A percentile compares a stretch with the other conserved stretches of the same genome.
These are phyloP conservation scores for Avena sativa DNA, from an alignment of 176 grass and related monocot genomes.

Conservation along the genomic window DNA sequence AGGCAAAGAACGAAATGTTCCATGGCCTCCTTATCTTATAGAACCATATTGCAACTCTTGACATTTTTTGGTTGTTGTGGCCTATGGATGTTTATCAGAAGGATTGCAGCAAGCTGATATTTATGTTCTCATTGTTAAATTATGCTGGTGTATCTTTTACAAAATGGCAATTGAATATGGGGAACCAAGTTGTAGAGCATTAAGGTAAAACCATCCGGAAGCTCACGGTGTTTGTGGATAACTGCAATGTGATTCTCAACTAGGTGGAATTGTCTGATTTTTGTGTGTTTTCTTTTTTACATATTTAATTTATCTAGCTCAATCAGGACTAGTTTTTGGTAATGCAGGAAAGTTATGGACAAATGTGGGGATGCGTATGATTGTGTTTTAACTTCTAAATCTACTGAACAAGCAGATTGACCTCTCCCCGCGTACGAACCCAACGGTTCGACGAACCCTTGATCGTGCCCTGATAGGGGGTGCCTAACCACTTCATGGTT, in stretches of 20 bases:
- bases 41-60: no score
- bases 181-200: slow-evolving; percentile 26
- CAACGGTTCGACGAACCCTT: no score
- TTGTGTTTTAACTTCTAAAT: slow-evolving; percentile 77
- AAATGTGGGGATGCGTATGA: slow-evolving; percentile 86
- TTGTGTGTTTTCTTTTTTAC: background rate
- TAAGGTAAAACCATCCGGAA: no score
- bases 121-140: slow-evolving; percentile 22
- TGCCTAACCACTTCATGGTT: no score
- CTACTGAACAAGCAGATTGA: slow-evolving; percentile 70
- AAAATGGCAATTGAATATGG: slow-evolving; percentile 98
- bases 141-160: slow-evolving; percentile 66
- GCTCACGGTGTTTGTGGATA: no score
- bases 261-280: slow-evolving; percentile 20
- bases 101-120: background rate
- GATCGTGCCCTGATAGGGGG: no score
- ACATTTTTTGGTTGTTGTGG: no score
- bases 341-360: slow-evolving; percentile 81
- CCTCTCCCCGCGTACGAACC: no score
- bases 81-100: no score
- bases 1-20: no score
- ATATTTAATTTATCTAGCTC: background rate
- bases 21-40: no score
- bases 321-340: slow-evolving; percentile 1
- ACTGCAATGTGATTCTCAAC: no score